Conservation (phyloP, 495 filamentous ascomycete species). For the Oidiodendron maius region DNA sequence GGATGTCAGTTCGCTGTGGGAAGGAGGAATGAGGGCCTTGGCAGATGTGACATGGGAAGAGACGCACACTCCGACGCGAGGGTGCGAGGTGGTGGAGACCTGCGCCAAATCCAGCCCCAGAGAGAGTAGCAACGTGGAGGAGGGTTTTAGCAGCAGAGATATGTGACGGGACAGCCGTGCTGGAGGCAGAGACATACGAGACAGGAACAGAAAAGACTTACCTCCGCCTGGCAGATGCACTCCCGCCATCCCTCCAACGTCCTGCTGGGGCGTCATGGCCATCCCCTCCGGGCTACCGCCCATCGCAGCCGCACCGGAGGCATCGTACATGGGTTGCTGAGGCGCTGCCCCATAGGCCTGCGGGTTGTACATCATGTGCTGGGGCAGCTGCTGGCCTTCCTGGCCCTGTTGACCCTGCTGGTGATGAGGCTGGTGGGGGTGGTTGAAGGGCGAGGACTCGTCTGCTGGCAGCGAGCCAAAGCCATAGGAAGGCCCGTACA, state of each 20-base stretch:
- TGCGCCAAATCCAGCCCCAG: too few relatives aligned
- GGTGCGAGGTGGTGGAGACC: too few relatives aligned
- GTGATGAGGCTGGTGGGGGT: conserved; percentile 3
- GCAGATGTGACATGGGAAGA: too few relatives aligned
- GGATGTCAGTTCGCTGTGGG: conserved; percentile 12
- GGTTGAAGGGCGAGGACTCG: conserved; percentile 11
- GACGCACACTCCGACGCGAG: too few relatives aligned
- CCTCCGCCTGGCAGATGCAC: conserved; percentile 22
- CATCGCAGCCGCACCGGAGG: conserved; percentile 12
- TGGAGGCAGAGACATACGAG: too few relatives aligned
- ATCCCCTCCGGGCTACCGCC: conserved; percentile 19
- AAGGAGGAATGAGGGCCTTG: background rate
- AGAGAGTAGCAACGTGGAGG: too few relatives aligned
- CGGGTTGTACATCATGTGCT: conserved; percentile 27
- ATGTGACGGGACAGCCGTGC: too few relatives aligned
- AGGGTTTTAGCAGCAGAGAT: too few relatives aligned
- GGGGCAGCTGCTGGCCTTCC: conserved; percentile 14
- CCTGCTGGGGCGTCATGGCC: conserved; percentile 26
- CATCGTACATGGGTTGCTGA: conserved; percentile 17
- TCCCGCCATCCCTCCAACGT: conserved; percentile 23
- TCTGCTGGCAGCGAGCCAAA: conserved; percentile 13
- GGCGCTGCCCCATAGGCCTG: conserved; percentile 13
- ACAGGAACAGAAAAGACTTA: conserved; percentile 15
- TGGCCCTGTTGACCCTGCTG: conserved; percentile 9
- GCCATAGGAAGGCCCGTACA: conserved; percentile 22